Evolutionary conservation across 164 flowering plant species (phyloP), one percentile per base, ranked within the genome.

Genomic region (Vitis cinerea): DNA sequence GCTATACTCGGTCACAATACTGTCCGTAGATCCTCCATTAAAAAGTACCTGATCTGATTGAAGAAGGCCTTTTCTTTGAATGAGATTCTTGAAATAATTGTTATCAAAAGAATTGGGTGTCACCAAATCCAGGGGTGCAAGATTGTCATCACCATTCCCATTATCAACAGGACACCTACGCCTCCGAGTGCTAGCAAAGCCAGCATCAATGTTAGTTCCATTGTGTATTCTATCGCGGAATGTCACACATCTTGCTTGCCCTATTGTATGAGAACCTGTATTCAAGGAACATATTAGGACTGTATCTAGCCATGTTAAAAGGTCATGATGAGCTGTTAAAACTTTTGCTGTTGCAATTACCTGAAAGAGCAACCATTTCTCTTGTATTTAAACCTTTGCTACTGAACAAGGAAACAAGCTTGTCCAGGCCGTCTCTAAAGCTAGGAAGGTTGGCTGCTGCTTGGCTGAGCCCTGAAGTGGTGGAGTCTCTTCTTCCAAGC

Each of bases 341-440:
- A 10, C 55, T 10, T 52, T 14, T 10, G 17, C 54, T 23, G 23
- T 23, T 23, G 23, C 23, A 23, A 23, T 16, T 48, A 79, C 82
- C 89, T 59, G 86, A 86, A 27, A 85, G 74, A 11, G 88, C 83
- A 12, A 86, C 88, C 72, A 86, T 57, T 12, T 86, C 85, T 53
- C 77, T 76, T 1, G 55, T 71, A 29, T 48, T 73, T 17, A 85
- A 70, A 1, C 85, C 85, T 48, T 82, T 76, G 23, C 47, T n/a
- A 3, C 48, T 49, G 62, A 83, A 87, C 12, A 13, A 17, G 1
- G 73, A n/a, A 17, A 81, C 74, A 14, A 84, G 81, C 1, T 51
- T 15, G 8, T 51, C 52, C 14, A 83, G 74, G 52, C 29, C 48
- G 9, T 47, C 68, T 11, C 50, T 50, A 29, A 70, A 60, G 1